Conservation (phyloP, 129 eudicot species). For the Ambrosia trifida region DNA sequence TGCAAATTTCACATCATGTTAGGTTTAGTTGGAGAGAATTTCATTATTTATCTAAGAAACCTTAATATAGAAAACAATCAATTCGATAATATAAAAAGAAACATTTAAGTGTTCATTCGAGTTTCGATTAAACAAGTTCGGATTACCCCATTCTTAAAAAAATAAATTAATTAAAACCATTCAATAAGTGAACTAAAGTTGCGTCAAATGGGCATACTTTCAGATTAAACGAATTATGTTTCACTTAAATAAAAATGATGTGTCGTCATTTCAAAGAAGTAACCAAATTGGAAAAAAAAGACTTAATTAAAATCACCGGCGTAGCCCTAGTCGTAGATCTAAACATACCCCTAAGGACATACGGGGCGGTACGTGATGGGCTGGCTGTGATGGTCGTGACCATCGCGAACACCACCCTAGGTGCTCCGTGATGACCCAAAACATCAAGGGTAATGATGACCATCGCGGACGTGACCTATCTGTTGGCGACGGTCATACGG, state of each 20-base stretch:
- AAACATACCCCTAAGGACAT: too few species aligned
- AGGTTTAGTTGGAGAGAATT: conserved; percentile 17
- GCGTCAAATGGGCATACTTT: background rate
- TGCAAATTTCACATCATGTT: background rate
- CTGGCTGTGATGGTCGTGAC: too few species aligned
- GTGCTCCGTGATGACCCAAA: too few species aligned
- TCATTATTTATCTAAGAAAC: background rate
- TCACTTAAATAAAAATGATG: background rate
- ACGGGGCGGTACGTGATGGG: too few species aligned
- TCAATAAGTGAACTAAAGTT: background rate
- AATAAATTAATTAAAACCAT: background rate
- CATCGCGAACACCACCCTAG: too few species aligned
- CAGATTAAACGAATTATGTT: background rate
- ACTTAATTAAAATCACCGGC: too few species aligned
- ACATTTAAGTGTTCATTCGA: background rate
- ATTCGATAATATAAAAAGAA: background rate
- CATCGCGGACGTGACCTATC: too few species aligned
- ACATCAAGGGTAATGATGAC: too few species aligned
- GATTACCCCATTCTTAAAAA: background rate
- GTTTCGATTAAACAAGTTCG: background rate
- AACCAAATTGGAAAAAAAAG: too few species aligned
- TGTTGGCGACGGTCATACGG: too few species aligned
- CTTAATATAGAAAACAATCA: background rate
- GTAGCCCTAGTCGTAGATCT: too few species aligned
- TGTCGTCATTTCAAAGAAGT: too few species aligned